phyloP scores from a whole-genome alignment of 2,329 filamentous ascomycete species.

The Colletotrichum nymphaeae region DNA sequence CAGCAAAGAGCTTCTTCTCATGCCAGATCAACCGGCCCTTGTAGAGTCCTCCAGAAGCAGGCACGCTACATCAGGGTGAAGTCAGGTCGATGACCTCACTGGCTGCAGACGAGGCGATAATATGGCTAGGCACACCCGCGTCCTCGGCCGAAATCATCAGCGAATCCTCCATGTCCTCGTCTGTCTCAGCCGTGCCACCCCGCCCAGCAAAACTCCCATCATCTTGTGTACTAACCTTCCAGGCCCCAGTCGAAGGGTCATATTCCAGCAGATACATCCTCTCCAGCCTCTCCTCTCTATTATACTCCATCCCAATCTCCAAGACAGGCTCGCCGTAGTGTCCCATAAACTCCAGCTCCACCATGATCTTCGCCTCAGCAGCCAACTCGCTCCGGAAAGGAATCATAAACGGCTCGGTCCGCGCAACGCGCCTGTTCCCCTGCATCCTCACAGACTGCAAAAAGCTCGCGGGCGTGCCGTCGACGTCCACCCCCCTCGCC shows the following conservation, averaged over 20 bases:
- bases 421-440: slow-evolving; percentile 47
- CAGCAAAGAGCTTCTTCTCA: no score
- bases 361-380: slow-evolving; percentile 41
- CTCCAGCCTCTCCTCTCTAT: slow-evolving; percentile 19
- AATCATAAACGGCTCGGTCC: slow-evolving; percentile 51
- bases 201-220: not conserved
- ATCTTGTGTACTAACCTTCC: slow-evolving; percentile 33
- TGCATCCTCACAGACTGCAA: slow-evolving; percentile 52
- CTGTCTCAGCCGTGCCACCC: not conserved
- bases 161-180: not conserved
- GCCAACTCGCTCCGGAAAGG: slow-evolving; percentile 45
- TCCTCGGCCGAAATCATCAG: slow-evolving; percentile 12
- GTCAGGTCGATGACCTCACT: slow-evolving; percentile 5
- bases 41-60: not conserved
- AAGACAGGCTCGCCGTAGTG: slow-evolving; percentile 57
- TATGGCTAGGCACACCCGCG: not conserved
- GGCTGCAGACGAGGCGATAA: not conserved
- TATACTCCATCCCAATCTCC: slow-evolving; percentile 39
- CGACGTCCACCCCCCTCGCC: slow-evolving; percentile 51
- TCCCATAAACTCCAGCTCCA: slow-evolving; percentile 60
- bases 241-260: slow-evolving; percentile 41
- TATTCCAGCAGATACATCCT: slow-evolving; percentile 44
- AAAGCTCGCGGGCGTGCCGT: slow-evolving; percentile 54
- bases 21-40: no score
- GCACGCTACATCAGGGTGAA: not conserved